These are phyloP conservation scores for Cytospora piceae DNA, from an alignment of 2,329 filamentous ascomycete genomes.

Conservation along the genomic window DNA sequence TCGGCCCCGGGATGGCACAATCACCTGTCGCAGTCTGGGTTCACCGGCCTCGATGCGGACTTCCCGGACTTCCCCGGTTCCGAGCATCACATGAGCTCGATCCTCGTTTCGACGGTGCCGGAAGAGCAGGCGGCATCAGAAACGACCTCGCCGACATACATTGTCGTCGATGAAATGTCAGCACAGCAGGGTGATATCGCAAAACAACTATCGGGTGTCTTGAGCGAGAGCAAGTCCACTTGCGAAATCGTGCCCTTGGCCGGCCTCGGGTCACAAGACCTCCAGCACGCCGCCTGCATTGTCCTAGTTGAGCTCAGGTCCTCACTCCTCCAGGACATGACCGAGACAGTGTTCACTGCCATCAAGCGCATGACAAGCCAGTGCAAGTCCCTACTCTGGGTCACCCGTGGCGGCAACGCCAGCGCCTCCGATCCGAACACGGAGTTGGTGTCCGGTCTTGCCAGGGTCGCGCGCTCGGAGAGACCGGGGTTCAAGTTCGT, in stretches of 20 bases:
- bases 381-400: slow-evolving; percentile 33
- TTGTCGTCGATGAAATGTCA: slow-evolving; percentile 17
- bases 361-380: slow-evolving; percentile 34
- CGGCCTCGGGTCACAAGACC: slow-evolving; percentile 9
- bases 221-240: not conserved
- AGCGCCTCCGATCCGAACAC: slow-evolving; percentile 28
- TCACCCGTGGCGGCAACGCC: slow-evolving; percentile 30
- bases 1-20: slow-evolving; percentile 33
- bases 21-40: slow-evolving; percentile 31
- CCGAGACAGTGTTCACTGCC: slow-evolving; percentile 27
- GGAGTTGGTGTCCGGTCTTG: slow-evolving; percentile 34
- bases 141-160: not conserved
- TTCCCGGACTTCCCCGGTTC: slow-evolving; percentile 34
- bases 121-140: not conserved
- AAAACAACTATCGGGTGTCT: not conserved
- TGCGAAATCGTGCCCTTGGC: slow-evolving; percentile 21
- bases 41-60: slow-evolving; percentile 34
- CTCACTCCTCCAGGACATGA: slow-evolving; percentile 32
- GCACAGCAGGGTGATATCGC: slow-evolving; percentile 20
- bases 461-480: slow-evolving; percentile 34
- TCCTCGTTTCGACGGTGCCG: slow-evolving; percentile 34
- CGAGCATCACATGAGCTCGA: slow-evolving; percentile 25
- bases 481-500: slow-evolving; percentile 31
- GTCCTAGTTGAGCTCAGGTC: slow-evolving; percentile 34
- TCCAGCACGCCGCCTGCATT: slow-evolving; percentile 32